Base-by-base conservation (phyloP, 2,329 filamentous ascomycete species). In the Claviceps africana region DNA sequence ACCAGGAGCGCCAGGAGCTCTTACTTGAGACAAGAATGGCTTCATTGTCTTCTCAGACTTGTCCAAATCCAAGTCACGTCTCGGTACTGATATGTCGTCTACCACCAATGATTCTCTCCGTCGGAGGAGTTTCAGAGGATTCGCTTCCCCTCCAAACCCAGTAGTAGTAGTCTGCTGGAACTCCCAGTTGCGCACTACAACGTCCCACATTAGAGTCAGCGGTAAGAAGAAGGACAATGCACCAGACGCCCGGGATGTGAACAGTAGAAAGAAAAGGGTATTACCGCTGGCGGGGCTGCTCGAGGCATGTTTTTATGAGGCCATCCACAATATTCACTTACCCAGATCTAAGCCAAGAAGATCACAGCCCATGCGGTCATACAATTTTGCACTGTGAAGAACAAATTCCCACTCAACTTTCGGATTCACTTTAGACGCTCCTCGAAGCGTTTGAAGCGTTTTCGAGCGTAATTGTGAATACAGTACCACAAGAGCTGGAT, bases 351-450 rank as follows among this genome's bases (percentile, higher is more conserved):
- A 72, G 1, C 90, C 93, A 0, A 97, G 77, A 9, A 95, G 68
- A 66, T 96, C 91, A 62, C 93, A 95, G 3, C 93, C 91, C 90
- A 93, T 96, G 9, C 88, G 83, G 64, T 86, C 85, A 62, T 90
- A 97, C 19, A 93, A 73, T 51, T 82, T 77, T 17, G 89, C 88
- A 51, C 88, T 95, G 59, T 93, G 88, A 22, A 95, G 71, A 1
- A 96, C 82, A 64, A 96, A 95, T 33, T 86, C 81, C 86, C 88
- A 95, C 67, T 96, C 90, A 4, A 84, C 82, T 56, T 78, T 79
- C 0, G 86, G 84, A 2, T 82, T 83, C 19, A 95, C 77, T 67
- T 88, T 88, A 0, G 85, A 84, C 7, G 88, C 88, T n/a, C 89
- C 90, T 33, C 84, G 82, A 8, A 95, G 76, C 0, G 88, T 94